Conservation (phyloP, 768 basidiomycete genomes). For the Kwoniella pini region DNA sequence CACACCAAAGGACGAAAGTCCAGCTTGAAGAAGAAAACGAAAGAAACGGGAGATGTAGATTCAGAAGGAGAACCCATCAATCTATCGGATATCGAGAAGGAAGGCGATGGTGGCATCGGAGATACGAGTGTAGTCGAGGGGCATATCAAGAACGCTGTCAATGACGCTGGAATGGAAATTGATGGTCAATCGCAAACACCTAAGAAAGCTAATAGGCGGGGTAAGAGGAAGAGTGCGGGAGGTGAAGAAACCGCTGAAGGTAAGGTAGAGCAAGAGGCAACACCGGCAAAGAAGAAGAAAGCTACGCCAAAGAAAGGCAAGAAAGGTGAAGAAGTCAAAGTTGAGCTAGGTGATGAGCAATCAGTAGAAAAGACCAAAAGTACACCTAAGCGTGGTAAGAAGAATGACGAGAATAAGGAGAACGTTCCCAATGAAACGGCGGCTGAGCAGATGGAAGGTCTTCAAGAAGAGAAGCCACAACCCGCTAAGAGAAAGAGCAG, state of each 20-base stretch:
- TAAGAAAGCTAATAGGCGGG: conserved; percentile 1
- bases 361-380: conserved; percentile 1
- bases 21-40: conserved; percentile 51
- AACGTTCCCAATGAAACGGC: conserved; percentile 8
- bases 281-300: conserved; percentile 8
- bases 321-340: not conserved
- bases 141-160: conserved; percentile 15
- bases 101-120: conserved; percentile 46
- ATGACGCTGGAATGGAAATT: conserved; percentile 23
- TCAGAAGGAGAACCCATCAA: conserved; percentile 43
- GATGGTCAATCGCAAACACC: conserved; percentile 11
- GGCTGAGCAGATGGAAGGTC: conserved; percentile 1
- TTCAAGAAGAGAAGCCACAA: not conserved
- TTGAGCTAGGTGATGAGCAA: not conserved
- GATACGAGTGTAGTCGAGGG: conserved; percentile 33
- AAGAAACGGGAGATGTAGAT: conserved; percentile 45
- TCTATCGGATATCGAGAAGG: conserved; percentile 45
- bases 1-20: conserved; percentile 60
- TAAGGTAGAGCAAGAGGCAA: not conserved
- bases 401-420: conserved; percentile 19
- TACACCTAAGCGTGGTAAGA: conserved; percentile 3
- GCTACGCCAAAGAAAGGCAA: conserved; percentile 2
- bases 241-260: not conserved
- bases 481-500: conserved; percentile 12
- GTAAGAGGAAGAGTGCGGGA: conserved; percentile 16